Conservation (phyloP, 2,329 filamentous ascomycete genomes). For the Hymenoscyphus scutula region DNA sequence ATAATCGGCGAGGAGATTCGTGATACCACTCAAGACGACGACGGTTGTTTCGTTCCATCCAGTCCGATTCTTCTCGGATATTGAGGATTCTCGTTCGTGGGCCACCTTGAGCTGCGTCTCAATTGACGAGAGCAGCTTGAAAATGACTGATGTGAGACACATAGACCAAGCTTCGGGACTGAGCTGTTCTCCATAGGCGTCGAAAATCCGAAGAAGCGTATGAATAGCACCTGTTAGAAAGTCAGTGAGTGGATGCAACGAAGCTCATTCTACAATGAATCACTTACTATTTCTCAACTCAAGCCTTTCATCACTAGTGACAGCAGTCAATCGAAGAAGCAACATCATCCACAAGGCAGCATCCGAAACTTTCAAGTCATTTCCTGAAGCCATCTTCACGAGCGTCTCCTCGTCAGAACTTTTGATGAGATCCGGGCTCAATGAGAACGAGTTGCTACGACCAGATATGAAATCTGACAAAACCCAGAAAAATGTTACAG, state of each 20-base stretch:
- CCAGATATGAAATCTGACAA: slow-evolving; percentile 80
- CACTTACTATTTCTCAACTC: slow-evolving; percentile 72
- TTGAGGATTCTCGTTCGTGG: slow-evolving; percentile 36
- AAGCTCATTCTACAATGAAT: slow-evolving; percentile 16
- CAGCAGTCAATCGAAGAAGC: slow-evolving; percentile 66
- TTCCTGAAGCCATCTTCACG: slow-evolving; percentile 55
- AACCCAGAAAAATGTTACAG: slow-evolving; percentile 94
- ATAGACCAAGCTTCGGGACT: slow-evolving; percentile 77
- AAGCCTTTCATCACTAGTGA: slow-evolving; percentile 68
- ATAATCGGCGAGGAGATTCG: slow-evolving; percentile 72
- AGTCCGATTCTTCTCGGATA: slow-evolving; percentile 42
- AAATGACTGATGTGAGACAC: slow-evolving; percentile 77
- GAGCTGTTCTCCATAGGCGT: slow-evolving; percentile 82
- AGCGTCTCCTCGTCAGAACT: slow-evolving; percentile 56
- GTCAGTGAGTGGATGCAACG: slow-evolving; percentile 38
- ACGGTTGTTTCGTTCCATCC: slow-evolving; percentile 75
- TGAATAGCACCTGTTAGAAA: slow-evolving; percentile 67
- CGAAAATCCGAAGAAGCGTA: slow-evolving; percentile 85
- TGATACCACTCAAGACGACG: slow-evolving; percentile 70
- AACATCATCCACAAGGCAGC: slow-evolving; percentile 78
- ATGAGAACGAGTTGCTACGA: slow-evolving; percentile 55
- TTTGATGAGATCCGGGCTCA: slow-evolving; percentile 55
- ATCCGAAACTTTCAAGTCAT: slow-evolving; percentile 59
- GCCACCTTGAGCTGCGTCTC: slow-evolving; percentile 51
- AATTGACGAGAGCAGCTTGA: slow-evolving; percentile 72